Base-by-base conservation (phyloP, 2,329 filamentous ascomycete species). In the Chrysoporthe puriensis region DNA sequence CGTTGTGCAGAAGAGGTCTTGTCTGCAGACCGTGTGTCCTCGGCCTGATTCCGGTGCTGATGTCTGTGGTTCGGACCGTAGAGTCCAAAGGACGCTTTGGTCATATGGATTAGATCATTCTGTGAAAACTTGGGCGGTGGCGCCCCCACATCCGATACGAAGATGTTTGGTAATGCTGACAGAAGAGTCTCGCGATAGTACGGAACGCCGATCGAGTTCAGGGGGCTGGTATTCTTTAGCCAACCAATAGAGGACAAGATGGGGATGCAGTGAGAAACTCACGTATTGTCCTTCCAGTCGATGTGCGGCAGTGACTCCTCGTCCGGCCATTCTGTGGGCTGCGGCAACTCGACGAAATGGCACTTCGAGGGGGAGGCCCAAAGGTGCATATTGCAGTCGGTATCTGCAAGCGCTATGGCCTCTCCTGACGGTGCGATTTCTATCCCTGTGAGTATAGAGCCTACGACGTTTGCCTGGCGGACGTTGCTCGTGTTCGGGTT, bases 361-460 rank as follows among this genome's bases (percentile, higher is more conserved):
- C 96, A 86, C 75, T 97, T 97, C 14, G 89, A 85, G 0, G 91
- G 92, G 1, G 93, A 95, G 0, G 94, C 94, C 94, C 94, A 97
- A 0, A 97, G 85, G 72, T 95, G 92, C 65, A 97, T 88, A 62
- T 88, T 86, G 71, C 89, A 92, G 71, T 94, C 92, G 2, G 88
- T 87, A 77, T 97, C 94, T 36, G 91, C 90, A 66, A 97, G 83
- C 0, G 90, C 92, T 70, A 97, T 84, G 0, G 93, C 93, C 77
- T 97, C 93, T 1, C 94, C 94, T 1, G 94, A 96, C 0, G 92
- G 90, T 3, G 94, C 93, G 72, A 97, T 89, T 73, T 97, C 94
- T 71, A 97, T 88, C 71, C 92, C 90, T 68, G 88, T 89, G 72
- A 97, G 85, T 72, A 91, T 93, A 0, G 85, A 86, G 40, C 90